Base-by-base conservation (phyloP, 768 basidiomycete species). In the Amanita pseudoporphyria region DNA sequence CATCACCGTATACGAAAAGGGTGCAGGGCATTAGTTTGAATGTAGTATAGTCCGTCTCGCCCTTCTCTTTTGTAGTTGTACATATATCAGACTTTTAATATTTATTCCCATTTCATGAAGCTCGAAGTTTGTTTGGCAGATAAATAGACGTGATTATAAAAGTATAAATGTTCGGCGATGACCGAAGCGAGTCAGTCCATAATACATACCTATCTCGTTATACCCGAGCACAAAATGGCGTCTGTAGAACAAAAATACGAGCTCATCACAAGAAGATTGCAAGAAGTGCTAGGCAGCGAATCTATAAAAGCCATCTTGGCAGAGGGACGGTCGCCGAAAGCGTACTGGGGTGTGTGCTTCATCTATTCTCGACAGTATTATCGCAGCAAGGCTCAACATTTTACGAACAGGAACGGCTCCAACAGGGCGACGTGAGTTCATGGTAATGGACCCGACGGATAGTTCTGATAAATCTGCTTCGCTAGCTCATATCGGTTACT, bases 401-500 rank as follows among this genome's bases (percentile, higher is more conserved):
- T n/a, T 18, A 50, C 6, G 57, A 36, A 36, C 58, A 96, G 95
- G 95, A 44, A 85, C 89, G 16, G 91, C 95, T 16, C 82, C 93
- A 1, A 98, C 95, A 6, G 95, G 95, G 57, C 70, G 92, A 71
- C 95, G 93, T 97, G 65, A 68, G n/a, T n/a, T n/a, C n/a, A n/a
- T n/a, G n/a, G n/a, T n/a, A n/a, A n/a, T n/a, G n/a, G n/a, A n/a
- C n/a, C n/a, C n/a, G n/a, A n/a, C n/a, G n/a, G n/a, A n/a, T n/a
- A n/a, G 28, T 43, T 19, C 14, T 43, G 5, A 40, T 51, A 42
- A 18, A 53, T 52, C 28, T 42, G 48, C 19, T 43, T 44, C 51
- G 46, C 36, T 58, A 98, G 95, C 95, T 6, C 96, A 98, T 60
- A 85, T 98, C 51, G 96, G 90, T 5, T 99, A 99, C 74, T 95